Percentiles rank a stretch among this genome's conserved stretches.
Evolutionary conservation across 805 yeast species (phyloP).

Genomic region (Kodamaea lidongshanica): DNA sequence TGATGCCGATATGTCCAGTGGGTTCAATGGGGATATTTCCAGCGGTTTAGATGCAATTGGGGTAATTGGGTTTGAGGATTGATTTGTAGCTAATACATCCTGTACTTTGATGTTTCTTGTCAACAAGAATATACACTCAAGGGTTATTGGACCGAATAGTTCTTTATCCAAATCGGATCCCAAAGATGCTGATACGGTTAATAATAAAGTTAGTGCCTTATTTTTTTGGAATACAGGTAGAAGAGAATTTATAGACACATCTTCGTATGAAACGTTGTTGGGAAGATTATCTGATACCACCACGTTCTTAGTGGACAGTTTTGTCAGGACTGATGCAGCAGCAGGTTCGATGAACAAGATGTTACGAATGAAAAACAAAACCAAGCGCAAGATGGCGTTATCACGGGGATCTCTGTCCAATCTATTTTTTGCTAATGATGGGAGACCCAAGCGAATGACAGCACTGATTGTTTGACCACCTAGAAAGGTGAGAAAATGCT

Average conservation of each 20-base stretch:
- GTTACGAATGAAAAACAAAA: slow-evolving; percentile 70
- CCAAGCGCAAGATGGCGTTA: slow-evolving; percentile 63
- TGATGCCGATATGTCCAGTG: slow-evolving; percentile 4
- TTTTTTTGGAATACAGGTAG: slow-evolving; percentile 57
- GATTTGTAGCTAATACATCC: slow-evolving; percentile 3
- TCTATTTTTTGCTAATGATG: slow-evolving; percentile 47
- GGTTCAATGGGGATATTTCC: background rate
- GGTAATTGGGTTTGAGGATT: background rate
- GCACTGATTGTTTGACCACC: slow-evolving; percentile 64
- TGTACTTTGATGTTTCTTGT: slow-evolving; percentile 42
- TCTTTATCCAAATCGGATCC: slow-evolving; percentile 58
- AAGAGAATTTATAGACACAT: slow-evolving; percentile 57
- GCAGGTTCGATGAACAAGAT: slow-evolving; percentile 73
- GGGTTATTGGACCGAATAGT: slow-evolving; percentile 52
- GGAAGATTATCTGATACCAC: slow-evolving; percentile 43
- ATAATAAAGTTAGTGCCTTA: slow-evolving; percentile 63
- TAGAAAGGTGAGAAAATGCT: slow-evolving; percentile 50
- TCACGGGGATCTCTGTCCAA: slow-evolving; percentile 64
- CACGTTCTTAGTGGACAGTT: slow-evolving; percentile 29
- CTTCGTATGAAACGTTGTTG: slow-evolving; percentile 52
- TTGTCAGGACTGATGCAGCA: slow-evolving; percentile 42
- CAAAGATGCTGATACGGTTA: slow-evolving; percentile 64
- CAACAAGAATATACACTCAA: slow-evolving; percentile 65
- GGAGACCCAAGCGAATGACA: slow-evolving; percentile 60
- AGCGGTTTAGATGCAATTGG: slow-evolving; percentile 2